Base-by-base conservation (phyloP, 371 early-diverging fungal species). In the Mucor racemosus region DNA sequence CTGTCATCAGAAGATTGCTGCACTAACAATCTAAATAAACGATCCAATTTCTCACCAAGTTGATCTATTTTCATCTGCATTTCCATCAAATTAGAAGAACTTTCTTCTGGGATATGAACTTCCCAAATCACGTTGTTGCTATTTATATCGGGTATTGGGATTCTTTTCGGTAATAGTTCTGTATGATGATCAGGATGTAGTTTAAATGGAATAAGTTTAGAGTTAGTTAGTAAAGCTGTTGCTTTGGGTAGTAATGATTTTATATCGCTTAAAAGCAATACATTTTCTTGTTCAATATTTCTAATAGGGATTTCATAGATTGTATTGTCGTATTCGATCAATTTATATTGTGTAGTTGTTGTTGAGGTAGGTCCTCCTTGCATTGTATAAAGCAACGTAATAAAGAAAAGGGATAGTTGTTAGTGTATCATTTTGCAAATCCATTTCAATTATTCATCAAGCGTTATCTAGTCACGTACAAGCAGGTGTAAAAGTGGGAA, bases 251-350 rank as follows among this genome's bases (percentile, higher is more conserved):
- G 36, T 21, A 80, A 21, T 1, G 73, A 63, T 62, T 76, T 78
- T 26, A 80, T 68, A 68, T 83, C 84, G 39, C 61, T 73, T 13
- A 79, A 58, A 1, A 83, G 67, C 9, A 83, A 14, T 35, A 70
- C 75, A 36, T 70, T 66, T 14, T 74, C 50, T n/a, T 73, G 48
- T 1, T 74, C 61, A 14, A 83, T 64, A 0, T 54, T 58, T 65
- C 84, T 69, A 40, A 80, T 67, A 14, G 84, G 81, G 50, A 83
- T 71, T 41, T 71, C 68, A 50, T 73, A 79, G 8, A 79, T 40
- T 19, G 60, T 66, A 8, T 76, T 50, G 33, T 74, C 67, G 44
- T 79, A 74, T 66, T 78, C 77, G 5, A 82, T 62, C 21, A 60
- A 26, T 58, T 69, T 74, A 41, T 74, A 77, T 55, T 56, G 35